Evolutionary conservation across 805 yeast genomes (phyloP).

Genomic region (Wickerhamiella slavikovae): DNA sequence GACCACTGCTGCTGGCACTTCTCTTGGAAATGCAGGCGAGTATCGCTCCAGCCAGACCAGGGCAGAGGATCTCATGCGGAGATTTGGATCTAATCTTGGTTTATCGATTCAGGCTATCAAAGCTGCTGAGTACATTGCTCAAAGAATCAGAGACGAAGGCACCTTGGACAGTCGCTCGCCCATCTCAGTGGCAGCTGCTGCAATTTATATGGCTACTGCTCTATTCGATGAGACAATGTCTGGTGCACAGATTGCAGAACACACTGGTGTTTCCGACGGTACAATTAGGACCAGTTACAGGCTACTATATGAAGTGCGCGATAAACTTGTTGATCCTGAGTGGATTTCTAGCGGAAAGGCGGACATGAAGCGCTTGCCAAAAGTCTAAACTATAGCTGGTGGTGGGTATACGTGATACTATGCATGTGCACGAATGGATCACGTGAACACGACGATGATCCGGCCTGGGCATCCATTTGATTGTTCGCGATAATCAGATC

Average conservation of each 20-base stretch:
- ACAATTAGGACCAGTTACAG: slow-evolving; percentile 86
- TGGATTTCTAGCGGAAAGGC: slow-evolving; percentile 58
- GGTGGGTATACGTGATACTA: no score
- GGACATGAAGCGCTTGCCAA: slow-evolving; percentile 26
- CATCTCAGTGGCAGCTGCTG: slow-evolving; percentile 93
- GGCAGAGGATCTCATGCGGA: slow-evolving; percentile 85
- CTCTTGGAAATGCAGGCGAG: slow-evolving; percentile 22
- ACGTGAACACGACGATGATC: no score
- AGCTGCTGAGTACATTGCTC: slow-evolving; percentile 84
- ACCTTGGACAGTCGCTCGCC: slow-evolving; percentile 94
- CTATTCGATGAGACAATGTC: slow-evolving; percentile 61
- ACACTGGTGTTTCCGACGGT: slow-evolving; percentile 92
- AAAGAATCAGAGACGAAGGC: slow-evolving; percentile 74
- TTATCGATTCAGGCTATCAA: slow-evolving; percentile 65
- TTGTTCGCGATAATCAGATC: no score
- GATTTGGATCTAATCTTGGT: slow-evolving; percentile 92
- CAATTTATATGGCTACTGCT: slow-evolving; percentile 82
- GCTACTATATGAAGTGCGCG: slow-evolving; percentile 54
- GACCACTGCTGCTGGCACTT: slow-evolving; percentile 15
- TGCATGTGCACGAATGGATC: no score
- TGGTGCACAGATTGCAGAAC: slow-evolving; percentile 70
- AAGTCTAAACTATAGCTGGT: slow-evolving; percentile 8
- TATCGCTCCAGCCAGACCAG: slow-evolving; percentile 62
- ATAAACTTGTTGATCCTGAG: slow-evolving; percentile 48
- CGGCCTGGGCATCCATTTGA: no score